Base-by-base conservation (phyloP, 352 stramenopile genomes). In the Globisporangium solare region DNA sequence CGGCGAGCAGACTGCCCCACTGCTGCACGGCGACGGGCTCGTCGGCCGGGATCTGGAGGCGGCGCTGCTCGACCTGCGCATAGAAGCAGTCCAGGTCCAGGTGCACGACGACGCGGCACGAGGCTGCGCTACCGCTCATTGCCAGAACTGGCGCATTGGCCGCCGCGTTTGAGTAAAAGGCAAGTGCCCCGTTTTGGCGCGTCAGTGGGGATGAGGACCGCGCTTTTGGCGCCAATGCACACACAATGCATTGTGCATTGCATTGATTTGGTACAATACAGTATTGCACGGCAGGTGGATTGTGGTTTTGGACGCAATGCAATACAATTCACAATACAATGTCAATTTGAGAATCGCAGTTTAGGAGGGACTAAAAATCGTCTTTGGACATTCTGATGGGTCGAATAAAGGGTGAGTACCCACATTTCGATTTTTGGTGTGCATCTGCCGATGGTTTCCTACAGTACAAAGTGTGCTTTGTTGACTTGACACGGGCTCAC, bases 21-120 rank as follows among this genome's bases (percentile, higher is more conserved):
- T 95, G 86, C 64, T 95, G 86, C 48, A 89, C 86, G 1, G 83
- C 86, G 42, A 93, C 57, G 2, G 86, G 86, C 51, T 88, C 51
- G 0, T 73, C 70, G 24, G 73, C 68, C 17, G 76, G 70, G 50
- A 95, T 88, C 0, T 71, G 49, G n/a, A 93, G 81, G 6, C 86
- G 72, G 12, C 73, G 74, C 53, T 88, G 73, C 63, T 95, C 86
- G 35, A 95, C 86, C 64, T 93, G 83, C 56, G 83, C 81, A 56
- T 95, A 95, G 70, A 92, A 95, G 71, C 83, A 95, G 69, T 95
- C 86, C 51, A 93, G 79, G 53, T 95, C 86, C 53, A 94, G 58
- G 59, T 94, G 85, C 59, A 93, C 66, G 62, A 95, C 76, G 54
- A 95, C 85, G 21, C 85, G 80, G 40, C 56, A 41, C 21, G 32